A percentile compares a stretch with the other conserved stretches of the same genome.
phyloP scores from a whole-genome alignment of 495 filamentous ascomycete genomes.

The Aspergillus baeticus region DNA sequence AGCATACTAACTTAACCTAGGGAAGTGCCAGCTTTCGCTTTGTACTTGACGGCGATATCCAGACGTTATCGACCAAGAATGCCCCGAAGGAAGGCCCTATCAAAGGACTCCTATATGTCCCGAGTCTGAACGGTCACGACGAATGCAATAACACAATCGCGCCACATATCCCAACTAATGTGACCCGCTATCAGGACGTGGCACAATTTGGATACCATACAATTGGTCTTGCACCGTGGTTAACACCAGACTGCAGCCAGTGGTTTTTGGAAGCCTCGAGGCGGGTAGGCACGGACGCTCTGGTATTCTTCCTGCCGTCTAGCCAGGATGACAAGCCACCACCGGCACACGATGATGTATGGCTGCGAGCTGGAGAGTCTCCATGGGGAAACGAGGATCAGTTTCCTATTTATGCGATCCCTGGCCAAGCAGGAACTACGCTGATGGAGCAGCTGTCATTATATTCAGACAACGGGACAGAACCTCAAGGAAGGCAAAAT shows the following conservation, averaged over 20 bases:
- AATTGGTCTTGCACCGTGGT: slow-evolving; percentile 91
- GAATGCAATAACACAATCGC: slow-evolving; percentile 59
- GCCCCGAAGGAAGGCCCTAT: slow-evolving; percentile 54
- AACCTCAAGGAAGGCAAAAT: slow-evolving; percentile 52
- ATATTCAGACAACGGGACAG: slow-evolving; percentile 71
- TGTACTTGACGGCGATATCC: slow-evolving; percentile 58
- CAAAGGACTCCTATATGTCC: slow-evolving; percentile 80
- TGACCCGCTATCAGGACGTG: slow-evolving; percentile 67
- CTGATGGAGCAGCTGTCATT: slow-evolving; percentile 70
- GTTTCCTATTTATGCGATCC: slow-evolving; percentile 84
- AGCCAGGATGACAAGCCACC: slow-evolving; percentile 61
- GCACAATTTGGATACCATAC: slow-evolving; percentile 51
- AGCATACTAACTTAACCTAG: slow-evolving; percentile 35
- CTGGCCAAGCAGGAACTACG: slow-evolving; percentile 58
- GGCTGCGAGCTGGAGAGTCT: slow-evolving; percentile 64
- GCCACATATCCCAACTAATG: slow-evolving; percentile 67
- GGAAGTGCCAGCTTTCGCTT: slow-evolving; percentile 64
- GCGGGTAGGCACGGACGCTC: slow-evolving; percentile 54
- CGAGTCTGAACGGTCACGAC: slow-evolving; percentile 55
- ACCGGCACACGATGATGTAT: slow-evolving; percentile 51
- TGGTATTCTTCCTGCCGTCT: slow-evolving; percentile 74
- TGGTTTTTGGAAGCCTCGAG: slow-evolving; percentile 66
- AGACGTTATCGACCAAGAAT: slow-evolving; percentile 66
- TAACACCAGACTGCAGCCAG: slow-evolving; percentile 63
- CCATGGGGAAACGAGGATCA: slow-evolving; percentile 61